Base-by-base conservation (phyloP, 805 yeast species). In the Metschnikowia baotianmanensis region DNA sequence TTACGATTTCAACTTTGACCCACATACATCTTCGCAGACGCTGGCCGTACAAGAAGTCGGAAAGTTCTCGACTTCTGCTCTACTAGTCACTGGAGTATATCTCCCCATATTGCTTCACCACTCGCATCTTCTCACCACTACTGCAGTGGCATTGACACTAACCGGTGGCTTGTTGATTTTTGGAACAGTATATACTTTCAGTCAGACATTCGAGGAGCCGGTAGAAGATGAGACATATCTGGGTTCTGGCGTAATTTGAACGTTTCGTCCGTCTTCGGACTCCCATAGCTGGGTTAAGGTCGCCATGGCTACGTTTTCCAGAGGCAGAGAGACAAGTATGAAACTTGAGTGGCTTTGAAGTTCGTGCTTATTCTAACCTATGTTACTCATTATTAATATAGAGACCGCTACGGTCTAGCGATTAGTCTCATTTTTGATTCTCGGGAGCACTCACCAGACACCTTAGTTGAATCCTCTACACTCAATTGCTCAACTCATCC, bases 121-220 rank as follows among this genome's bases (percentile, higher is more conserved):
- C 62, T 80, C 86, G 35, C 77, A 76, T 45, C 69, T 88, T 32
- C 78, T 91, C 46, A 77, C 82, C n/a, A 60, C 72, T 13, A 66
- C 79, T 5, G 96, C 96, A 16, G 77, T 81, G 63, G 51, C 77
- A 15, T 81, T 91, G 81, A 84, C 96, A 34, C 75, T 86, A 23
- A 42, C 72, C 10, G 99, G 98, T 12, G 98, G 98, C n/a, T 47
- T 74, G 15, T 72, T 90, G 45, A 86, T 91, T 33, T 90, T 85
- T 63, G 76, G 82, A 5, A 83, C 96, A 6, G 88, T 91, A 23
- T 83, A 86, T 36, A 78, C 86, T 6, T 91, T 91, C 59, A 81
- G 86, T 4, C 71, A 82, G 58, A 87, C 86, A 56, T 91, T 91
- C 71, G 80, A 78, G 43, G 61, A 55, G 12, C 40, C 45, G 1